phyloP scores from a whole-genome alignment of 371 early-diverging fungal species.

The Mucor mucedo region DNA sequence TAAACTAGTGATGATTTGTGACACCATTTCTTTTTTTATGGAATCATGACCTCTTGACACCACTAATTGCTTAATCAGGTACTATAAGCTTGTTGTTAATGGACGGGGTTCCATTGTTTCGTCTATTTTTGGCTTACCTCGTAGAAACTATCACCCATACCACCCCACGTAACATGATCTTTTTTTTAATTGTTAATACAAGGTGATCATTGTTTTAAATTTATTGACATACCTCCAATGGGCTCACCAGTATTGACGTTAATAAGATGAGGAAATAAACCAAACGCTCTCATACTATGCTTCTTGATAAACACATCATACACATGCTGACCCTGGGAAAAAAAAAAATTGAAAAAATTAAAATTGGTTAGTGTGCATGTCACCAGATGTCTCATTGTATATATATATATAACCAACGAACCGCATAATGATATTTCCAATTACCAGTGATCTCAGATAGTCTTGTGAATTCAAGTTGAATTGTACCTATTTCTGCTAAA shows the following conservation, averaged over 20 bases:
- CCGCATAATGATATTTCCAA: constrained; percentile 61
- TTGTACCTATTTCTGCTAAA: constrained; percentile 87
- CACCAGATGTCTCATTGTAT: neutral
- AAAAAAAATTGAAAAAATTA: neutral
- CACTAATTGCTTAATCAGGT: constrained; percentile 69
- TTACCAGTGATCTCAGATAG: constrained; percentile 78
- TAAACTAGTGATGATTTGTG: constrained; percentile 29
- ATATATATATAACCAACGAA: constrained; percentile 19
- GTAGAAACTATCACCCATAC: constrained; percentile 63
- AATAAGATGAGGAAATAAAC: constrained; percentile 68
- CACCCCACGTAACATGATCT: constrained; percentile 51
- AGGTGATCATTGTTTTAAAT: neutral
- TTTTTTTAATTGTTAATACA: neutral
- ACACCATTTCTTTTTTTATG: constrained; percentile 51
- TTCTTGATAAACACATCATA: constrained; percentile 41
- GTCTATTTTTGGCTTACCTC: constrained; percentile 37
- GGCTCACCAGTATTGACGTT: constrained; percentile 59
- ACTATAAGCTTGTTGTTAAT: neutral
- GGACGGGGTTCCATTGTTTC: neutral
- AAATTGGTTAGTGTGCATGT: neutral
- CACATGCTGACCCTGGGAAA: constrained; percentile 51
- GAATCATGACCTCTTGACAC: constrained; percentile 51
- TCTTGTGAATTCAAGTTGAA: constrained; percentile 86
- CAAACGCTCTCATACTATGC: constrained; percentile 31
- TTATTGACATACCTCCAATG: constrained; percentile 38